Percentiles rank a stretch among this genome's conserved stretches.
phyloP scores from a whole-genome alignment of 306 rosid species.

The Sesbania bispinosa region DNA sequence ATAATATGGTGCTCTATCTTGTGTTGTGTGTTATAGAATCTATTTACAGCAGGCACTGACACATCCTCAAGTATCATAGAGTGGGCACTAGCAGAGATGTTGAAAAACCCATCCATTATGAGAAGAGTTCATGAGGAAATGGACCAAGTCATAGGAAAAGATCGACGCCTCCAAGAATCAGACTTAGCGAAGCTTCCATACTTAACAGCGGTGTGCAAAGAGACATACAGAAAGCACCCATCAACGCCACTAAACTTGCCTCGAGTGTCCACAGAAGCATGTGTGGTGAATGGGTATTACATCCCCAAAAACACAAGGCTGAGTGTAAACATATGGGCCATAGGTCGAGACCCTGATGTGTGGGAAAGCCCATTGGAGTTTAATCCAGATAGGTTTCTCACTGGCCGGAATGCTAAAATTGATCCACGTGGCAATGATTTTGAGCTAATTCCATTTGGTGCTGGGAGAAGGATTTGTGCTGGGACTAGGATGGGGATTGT shows the following conservation, averaged over 20 bases:
- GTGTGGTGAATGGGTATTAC: conserved; percentile 46
- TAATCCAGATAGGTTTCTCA: conserved; percentile 39
- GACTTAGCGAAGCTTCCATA: conserved; percentile 40
- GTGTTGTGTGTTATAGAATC: conserved; percentile 7
- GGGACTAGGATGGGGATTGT: conserved; percentile 31
- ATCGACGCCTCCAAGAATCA: conserved; percentile 9
- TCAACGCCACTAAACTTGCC: conserved; percentile 32
- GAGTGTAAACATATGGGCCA: conserved; percentile 51
- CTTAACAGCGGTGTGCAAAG: conserved; percentile 41
- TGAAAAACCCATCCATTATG: conserved; percentile 36
- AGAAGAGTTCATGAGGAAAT: conserved; percentile 41
- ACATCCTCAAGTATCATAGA: conserved; percentile 51
- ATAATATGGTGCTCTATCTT: too few species aligned
- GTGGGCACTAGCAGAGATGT: conserved; percentile 48
- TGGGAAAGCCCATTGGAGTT: conserved; percentile 47
- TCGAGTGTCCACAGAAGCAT: conserved; percentile 24
- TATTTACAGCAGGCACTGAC: conserved; percentile 51
- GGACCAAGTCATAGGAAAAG: conserved; percentile 37
- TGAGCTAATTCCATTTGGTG: conserved; percentile 50
- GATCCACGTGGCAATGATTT: conserved; percentile 44
- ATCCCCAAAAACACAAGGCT: conserved; percentile 42
- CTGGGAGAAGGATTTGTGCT: conserved; percentile 28
- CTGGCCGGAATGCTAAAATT: conserved; percentile 27
- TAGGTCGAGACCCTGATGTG: conserved; percentile 48
- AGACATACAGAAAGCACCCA: conserved; percentile 26